Evolutionary conservation across 2,329 filamentous ascomycete genomes (phyloP), one percentile per base, ranked within the genome.

Genomic region (Alternaria sp.): DNA sequence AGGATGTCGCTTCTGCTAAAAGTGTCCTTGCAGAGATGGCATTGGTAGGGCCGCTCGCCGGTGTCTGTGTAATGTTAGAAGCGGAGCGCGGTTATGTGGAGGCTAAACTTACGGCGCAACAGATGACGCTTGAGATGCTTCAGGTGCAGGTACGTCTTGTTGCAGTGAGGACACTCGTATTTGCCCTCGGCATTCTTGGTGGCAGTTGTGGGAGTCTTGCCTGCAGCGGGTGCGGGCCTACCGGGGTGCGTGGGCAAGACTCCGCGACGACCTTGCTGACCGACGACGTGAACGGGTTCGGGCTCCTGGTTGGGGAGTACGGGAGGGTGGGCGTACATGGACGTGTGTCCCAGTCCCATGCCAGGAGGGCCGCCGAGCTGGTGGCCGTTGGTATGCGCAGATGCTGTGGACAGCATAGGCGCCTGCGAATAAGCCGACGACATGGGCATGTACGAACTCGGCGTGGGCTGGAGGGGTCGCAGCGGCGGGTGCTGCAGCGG

Each of bases 51-150:
- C 70, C 96, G 93, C 81, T 98, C 95, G 76, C 96, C 96, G 66
- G 96, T 98, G 84, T 99, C 95, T 97, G 74, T 49, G 60, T 25
- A 61, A 68, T 57, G 75, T 85, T 70, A 84, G 81, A 64, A 47
- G 54, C 11, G 64, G 65, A 40, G 28, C 45, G 30, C 52, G 32
- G 47, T 45, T 51, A 44, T 15, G 49, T 26, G 40, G 62, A 21
- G 43, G 55, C 47, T 58, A 30, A 67, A 91, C 94, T 93, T 88
- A 97, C 95, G 96, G 86, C 96, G 88, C 73, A 98, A 85, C 63
- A 98, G 87, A 86, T 98, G 96, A 75, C 96, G 91, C 87, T 98
- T 98, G 73, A 98, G 83, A 82, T 98, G 96, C 86, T 99, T 98
- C 50, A 95, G 92, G 80, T 98, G 96, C 61, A 98, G 86, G 79